Base-by-base conservation (phyloP, 331 rosid genomes). In the Rhamnella rubrinervis region DNA sequence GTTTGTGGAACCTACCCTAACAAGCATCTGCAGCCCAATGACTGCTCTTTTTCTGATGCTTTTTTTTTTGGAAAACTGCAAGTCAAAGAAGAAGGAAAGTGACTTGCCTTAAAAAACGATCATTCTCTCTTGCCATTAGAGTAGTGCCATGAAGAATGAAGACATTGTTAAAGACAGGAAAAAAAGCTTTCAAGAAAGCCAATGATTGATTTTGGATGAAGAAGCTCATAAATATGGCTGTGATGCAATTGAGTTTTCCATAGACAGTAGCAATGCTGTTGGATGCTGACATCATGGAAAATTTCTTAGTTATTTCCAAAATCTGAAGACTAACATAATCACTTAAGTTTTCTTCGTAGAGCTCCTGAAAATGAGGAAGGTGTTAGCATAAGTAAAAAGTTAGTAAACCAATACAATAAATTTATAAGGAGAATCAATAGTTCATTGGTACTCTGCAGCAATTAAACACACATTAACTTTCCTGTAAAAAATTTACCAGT, bases 311-410 rank as follows among this genome's bases (percentile, higher is more conserved):
- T 67, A 91, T 84, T 80, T 91, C 97, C 88, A 93, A 81, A 77
- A 88, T 96, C 81, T 93, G 97, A 80, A 85, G 97, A 82, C 95
- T 88, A 66, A 93, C 91, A 67, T 89, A 86, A 77, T 97, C 92
- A 31, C 98, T 93, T 86, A 93, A 89, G 73, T 93, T 93, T 80
- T 93, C 98, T 84, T 93, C 98, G 97, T 97, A 93, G 71, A 93
- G 96, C 80, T 93, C 98, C 98, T 93, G 87, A 68, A 71, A 79
- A 71, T 11, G 41, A 15, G 39, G 20, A 79, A 65, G 66, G 55
- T 75, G 31, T 78, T 15, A 70, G 66, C 68, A 20, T 66, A 59
- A 44, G 59, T 66, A 59, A 46, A 61, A 58, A 44, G 12, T 37
- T 23, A 16, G 65, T 21, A 71, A 53, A 12, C 10, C 57, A 41